Conservation (phyloP, 805 yeast genomes). For the Yarrowia keelungensis region DNA sequence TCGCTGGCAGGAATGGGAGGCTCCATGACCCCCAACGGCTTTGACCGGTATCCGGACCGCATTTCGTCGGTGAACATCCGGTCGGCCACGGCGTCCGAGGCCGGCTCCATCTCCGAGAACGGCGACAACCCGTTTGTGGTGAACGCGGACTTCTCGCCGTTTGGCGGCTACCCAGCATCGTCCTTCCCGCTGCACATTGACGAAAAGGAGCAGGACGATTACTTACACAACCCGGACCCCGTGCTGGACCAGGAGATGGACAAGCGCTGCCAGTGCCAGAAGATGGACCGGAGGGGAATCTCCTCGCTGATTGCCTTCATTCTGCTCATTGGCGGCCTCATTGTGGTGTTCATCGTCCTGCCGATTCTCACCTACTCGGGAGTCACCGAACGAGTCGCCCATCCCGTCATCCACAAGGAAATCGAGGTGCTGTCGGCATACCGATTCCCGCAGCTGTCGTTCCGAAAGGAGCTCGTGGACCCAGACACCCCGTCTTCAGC, state of each 20-base stretch:
- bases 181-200: constrained; percentile 90
- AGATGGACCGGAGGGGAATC: constrained; percentile 51
- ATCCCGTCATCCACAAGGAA: constrained; percentile 40
- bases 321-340: constrained; percentile 63
- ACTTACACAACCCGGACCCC: constrained; percentile 95
- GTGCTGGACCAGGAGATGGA: constrained; percentile 88
- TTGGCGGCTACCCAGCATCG: constrained; percentile 96
- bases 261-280: constrained; percentile 47
- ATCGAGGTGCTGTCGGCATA: constrained; percentile 60
- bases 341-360: constrained; percentile 73
- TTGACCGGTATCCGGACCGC: constrained; percentile 51
- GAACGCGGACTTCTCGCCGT: constrained; percentile 64
- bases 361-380: constrained; percentile 90
- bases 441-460: constrained; percentile 64
- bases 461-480: constrained; percentile 69
- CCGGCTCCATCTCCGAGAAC: constrained; percentile 36
- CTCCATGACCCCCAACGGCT: constrained; percentile 45
- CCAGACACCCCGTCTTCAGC: constrained; percentile 71
- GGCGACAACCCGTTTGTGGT: constrained; percentile 47
- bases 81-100: constrained; percentile 26
- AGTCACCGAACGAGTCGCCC: constrained; percentile 56
- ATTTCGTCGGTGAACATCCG: constrained; percentile 43
- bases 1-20: constrained; percentile 40
- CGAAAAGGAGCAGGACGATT: constrained; percentile 95
- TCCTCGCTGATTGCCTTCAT: constrained; percentile 53